These are phyloP conservation scores for Claviceps monticola DNA, from an alignment of 2,329 filamentous ascomycete species.

Conservation along the genomic window DNA sequence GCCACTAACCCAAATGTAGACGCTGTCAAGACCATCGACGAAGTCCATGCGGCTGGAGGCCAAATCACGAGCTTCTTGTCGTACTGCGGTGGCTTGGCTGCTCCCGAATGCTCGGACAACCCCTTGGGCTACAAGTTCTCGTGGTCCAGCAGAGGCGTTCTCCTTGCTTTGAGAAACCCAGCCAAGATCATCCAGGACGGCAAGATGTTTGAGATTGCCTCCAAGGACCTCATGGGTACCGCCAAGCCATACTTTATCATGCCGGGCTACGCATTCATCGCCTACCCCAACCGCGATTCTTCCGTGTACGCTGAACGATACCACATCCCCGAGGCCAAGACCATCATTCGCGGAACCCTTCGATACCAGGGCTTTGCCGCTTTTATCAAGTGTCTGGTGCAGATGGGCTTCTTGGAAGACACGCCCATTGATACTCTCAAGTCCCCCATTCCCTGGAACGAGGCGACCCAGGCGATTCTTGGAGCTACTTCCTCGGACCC, in stretches of 20 bases:
- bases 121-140: conserved; percentile 75
- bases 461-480: conserved; percentile 67
- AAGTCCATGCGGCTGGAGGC: conserved; percentile 77
- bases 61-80: conserved; percentile 72
- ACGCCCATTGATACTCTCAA: conserved; percentile 51
- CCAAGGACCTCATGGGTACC: conserved; percentile 32
- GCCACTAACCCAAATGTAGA: conserved; percentile 32
- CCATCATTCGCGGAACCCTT: conserved; percentile 68
- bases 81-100: conserved; percentile 56
- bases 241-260: conserved; percentile 79
- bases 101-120: conserved; percentile 66
- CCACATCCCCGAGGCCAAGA: conserved; percentile 84
- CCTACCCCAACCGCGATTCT: conserved; percentile 86
- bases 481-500: conserved; percentile 52
- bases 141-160: conserved; percentile 66
- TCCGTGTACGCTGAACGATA: conserved; percentile 81
- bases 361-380: conserved; percentile 83
- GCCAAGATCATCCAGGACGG: conserved; percentile 74
- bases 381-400: conserved; percentile 75
- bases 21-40: conserved; percentile 74
- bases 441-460: conserved; percentile 62
- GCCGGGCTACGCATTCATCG: conserved; percentile 77
- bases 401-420: conserved; percentile 79
- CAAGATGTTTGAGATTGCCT: conserved; percentile 50
- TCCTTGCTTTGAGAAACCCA: conserved; percentile 76